These are phyloP conservation scores for Coriaria nepalensis DNA, from an alignment of 306 rosid genomes.

Conservation along the genomic window DNA sequence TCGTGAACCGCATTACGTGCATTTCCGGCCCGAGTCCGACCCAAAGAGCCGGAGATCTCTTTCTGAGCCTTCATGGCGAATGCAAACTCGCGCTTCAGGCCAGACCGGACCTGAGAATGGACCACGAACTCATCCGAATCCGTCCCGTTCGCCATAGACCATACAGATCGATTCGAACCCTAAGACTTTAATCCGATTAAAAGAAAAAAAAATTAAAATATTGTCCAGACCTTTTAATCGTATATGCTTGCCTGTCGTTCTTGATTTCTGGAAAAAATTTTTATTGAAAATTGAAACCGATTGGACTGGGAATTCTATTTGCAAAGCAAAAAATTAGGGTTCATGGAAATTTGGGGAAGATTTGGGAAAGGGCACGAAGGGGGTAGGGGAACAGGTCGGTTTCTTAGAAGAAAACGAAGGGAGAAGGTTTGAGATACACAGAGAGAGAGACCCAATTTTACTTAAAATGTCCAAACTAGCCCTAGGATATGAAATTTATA, in stretches of 20 bases:
- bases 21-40: constrained; percentile 40
- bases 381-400: constrained; percentile 9
- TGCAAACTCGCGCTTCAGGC: constrained; percentile 53
- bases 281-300: background rate
- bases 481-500: background rate
- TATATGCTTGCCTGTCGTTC: background rate
- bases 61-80: constrained; percentile 53
- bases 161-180: constrained; percentile 6
- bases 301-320: background rate
- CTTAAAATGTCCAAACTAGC: constrained; percentile 13
- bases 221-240: background rate
- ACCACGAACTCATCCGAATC: constrained; percentile 51
- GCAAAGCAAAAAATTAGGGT: constrained; percentile 7
- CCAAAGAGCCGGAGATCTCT: constrained; percentile 31
- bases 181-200: background rate
- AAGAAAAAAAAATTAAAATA: background rate
- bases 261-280: background rate
- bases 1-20: constrained; percentile 14
- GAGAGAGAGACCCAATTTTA: background rate
- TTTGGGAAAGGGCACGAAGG: background rate
- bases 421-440: constrained; percentile 7
- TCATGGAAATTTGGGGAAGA: constrained; percentile 1
- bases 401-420: constrained; percentile 12
- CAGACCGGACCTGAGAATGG: constrained; percentile 52
- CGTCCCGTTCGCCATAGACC: constrained; percentile 73